Conservation (phyloP, 2,329 filamentous ascomycete genomes). For the Scedosporium apiospermum region DNA sequence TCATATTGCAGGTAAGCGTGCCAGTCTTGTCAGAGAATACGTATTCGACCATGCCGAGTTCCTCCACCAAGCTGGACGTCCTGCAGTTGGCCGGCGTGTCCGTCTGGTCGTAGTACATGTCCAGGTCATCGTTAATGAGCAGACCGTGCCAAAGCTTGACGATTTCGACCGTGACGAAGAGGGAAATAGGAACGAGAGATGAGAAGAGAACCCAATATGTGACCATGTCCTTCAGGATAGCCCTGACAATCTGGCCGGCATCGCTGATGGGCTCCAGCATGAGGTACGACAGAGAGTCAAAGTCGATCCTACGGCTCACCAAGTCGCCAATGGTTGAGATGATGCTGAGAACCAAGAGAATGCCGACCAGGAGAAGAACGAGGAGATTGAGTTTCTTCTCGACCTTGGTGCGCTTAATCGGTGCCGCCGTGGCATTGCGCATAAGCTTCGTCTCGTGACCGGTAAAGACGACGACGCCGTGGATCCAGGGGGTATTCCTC, state of each 20-base stretch:
- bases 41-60: constrained; percentile 95
- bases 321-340: constrained; percentile 89
- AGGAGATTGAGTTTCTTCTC: constrained; percentile 90
- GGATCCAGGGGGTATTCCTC: constrained; percentile 93
- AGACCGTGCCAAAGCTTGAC: constrained; percentile 99
- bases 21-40: constrained; percentile 98
- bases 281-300: constrained; percentile 61
- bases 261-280: constrained; percentile 51
- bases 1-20: constrained; percentile 91
- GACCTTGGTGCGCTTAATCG: constrained; percentile 95
- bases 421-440: constrained; percentile 93
- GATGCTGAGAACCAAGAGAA: constrained; percentile 75
- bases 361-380: constrained; percentile 79
- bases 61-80: constrained; percentile 93
- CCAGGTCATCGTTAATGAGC: constrained; percentile 91
- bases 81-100: constrained; percentile 94
- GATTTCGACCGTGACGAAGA: constrained; percentile 94
- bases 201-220: constrained; percentile 99
- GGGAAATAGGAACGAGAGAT: constrained; percentile 89
- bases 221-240: constrained; percentile 89
- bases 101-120: constrained; percentile 94
- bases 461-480: constrained; percentile 63
- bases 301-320: constrained; percentile 59
- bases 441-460: constrained; percentile 98
- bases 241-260: constrained; percentile 48